Percentiles rank a stretch among this genome's conserved stretches.
Conservation (phyloP, 1,284 basidiomycete species). For the Pyrrhoderma lamaoense region DNA sequence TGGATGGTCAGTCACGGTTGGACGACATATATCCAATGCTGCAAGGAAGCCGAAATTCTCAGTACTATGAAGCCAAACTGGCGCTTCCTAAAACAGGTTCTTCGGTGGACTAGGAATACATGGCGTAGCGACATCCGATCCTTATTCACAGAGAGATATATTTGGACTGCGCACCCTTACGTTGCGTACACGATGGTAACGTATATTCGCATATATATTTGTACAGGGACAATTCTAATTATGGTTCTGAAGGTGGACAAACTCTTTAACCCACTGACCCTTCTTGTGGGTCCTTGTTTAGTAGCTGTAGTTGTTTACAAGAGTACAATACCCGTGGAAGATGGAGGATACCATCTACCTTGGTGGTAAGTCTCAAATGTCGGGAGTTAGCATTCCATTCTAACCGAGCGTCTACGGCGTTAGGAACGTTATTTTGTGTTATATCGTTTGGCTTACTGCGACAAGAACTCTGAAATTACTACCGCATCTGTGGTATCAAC, state of each 20-base stretch:
- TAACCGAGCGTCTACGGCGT: background rate
- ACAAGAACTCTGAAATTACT: slow-evolving; percentile 84
- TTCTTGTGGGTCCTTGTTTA: slow-evolving; percentile 75
- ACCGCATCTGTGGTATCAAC: slow-evolving; percentile 81
- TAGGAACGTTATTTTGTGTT: slow-evolving; percentile 73
- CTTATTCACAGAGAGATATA: slow-evolving; percentile 79
- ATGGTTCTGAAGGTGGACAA: slow-evolving; percentile 65
- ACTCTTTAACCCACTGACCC: slow-evolving; percentile 83
- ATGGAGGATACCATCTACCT: slow-evolving; percentile 83
- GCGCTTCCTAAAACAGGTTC: slow-evolving; percentile 88
- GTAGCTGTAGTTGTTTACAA: slow-evolving; percentile 74
- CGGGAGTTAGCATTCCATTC: slow-evolving; percentile 11
- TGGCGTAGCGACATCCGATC: slow-evolving; percentile 86
- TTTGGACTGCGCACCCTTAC: slow-evolving; percentile 87
- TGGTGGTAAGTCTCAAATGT: slow-evolving; percentile 63
- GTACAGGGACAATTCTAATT: slow-evolving; percentile 15
- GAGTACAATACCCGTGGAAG: slow-evolving; percentile 57
- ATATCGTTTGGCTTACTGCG: slow-evolving; percentile 72
- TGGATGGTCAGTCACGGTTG: slow-evolving; percentile 95
- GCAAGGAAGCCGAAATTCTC: slow-evolving; percentile 82
- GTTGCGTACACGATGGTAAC: slow-evolving; percentile 85
- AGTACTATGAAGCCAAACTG: slow-evolving; percentile 96
- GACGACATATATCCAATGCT: slow-evolving; percentile 89
- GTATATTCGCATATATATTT: slow-evolving; percentile 8
- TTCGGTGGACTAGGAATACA: slow-evolving; percentile 89